Conservation (phyloP, 2,329 filamentous ascomycete species). For the Fusarium duplospermum region DNA sequence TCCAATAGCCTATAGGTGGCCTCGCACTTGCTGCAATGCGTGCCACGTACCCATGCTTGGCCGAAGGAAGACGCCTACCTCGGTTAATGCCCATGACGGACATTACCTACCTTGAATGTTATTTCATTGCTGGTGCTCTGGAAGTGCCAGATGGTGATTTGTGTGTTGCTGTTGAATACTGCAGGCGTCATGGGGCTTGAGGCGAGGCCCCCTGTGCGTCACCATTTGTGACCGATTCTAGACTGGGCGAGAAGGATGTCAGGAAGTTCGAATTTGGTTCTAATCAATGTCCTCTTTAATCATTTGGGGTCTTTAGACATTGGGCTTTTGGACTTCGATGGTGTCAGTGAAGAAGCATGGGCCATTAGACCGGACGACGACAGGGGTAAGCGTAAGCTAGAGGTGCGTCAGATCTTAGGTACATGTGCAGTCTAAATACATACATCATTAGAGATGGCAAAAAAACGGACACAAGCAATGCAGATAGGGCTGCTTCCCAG, state of each 20-base stretch:
- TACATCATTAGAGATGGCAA: background rate
- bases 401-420: background rate
- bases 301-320: background rate
- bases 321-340: background rate
- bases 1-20: background rate
- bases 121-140: background rate
- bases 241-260: background rate
- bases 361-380: background rate
- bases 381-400: background rate
- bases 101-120: background rate
- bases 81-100: background rate
- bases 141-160: background rate
- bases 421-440: background rate
- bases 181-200: background rate
- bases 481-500: background rate
- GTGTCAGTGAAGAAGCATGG: background rate
- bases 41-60: background rate
- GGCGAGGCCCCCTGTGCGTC: background rate
- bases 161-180: background rate
- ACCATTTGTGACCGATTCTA: background rate
- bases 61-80: background rate
- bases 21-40: background rate
- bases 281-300: background rate
- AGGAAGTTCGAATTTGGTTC: background rate
- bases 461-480: background rate